Percentiles rank a stretch among this genome's conserved stretches.
phyloP scores from a whole-genome alignment of 495 filamentous ascomycete species.

The Penicillium cosmopolitanum region DNA sequence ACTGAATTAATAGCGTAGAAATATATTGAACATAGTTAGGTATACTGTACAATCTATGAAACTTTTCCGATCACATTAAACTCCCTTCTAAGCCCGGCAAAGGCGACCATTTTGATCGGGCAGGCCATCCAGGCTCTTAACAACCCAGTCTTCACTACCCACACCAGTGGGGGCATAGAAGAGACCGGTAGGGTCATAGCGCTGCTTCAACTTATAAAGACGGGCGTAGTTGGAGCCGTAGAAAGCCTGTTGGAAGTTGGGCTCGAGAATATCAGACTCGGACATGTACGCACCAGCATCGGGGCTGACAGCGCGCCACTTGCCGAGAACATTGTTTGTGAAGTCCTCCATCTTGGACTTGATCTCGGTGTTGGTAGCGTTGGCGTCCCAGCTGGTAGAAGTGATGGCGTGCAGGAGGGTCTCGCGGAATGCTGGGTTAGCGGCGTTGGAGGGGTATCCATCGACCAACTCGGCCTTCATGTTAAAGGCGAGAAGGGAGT shows the following conservation, averaged over 20 bases:
- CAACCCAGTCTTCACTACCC: slow-evolving; percentile 56
- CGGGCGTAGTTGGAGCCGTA: slow-evolving; percentile 60
- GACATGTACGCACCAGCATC: slow-evolving; percentile 41
- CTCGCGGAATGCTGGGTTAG: slow-evolving; percentile 59
- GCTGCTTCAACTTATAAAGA: slow-evolving; percentile 54
- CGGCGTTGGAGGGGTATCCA: slow-evolving; percentile 40
- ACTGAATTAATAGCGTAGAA: no score
- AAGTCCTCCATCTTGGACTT: slow-evolving; percentile 25
- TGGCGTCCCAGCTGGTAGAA: slow-evolving; percentile 30
- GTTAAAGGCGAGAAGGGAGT: slow-evolving; percentile 52
- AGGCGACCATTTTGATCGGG: slow-evolving; percentile 41
- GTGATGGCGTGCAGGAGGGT: slow-evolving; percentile 58
- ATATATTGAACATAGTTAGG: neutral
- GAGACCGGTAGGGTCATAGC: slow-evolving; percentile 55
- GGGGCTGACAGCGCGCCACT: slow-evolving; percentile 52
- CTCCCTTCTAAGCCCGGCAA: slow-evolving; percentile 27
- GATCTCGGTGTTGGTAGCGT: slow-evolving; percentile 26
- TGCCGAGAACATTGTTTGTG: slow-evolving; percentile 47
- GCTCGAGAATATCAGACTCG: slow-evolving; percentile 60
- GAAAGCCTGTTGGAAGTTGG: slow-evolving; percentile 64
- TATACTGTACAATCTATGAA: neutral
- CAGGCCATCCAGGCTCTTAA: slow-evolving; percentile 33
- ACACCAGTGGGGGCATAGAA: slow-evolving; percentile 60
- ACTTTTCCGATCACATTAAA: neutral
- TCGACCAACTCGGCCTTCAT: slow-evolving; percentile 42